These are phyloP conservation scores for Rhizophagus clarus DNA, from an alignment of 192 early-diverging fungal species.

Conservation along the genomic window DNA sequence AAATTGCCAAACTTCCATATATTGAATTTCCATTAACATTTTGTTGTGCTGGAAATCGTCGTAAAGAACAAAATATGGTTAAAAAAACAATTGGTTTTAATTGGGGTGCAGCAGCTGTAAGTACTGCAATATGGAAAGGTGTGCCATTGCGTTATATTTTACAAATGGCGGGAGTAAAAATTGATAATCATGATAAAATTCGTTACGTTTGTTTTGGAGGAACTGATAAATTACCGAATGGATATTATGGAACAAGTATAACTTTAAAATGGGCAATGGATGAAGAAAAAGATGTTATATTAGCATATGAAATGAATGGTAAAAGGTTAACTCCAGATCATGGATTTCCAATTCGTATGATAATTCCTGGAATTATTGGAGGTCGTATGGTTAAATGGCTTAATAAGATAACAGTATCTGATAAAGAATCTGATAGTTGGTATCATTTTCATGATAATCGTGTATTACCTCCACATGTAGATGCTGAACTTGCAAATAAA, in stretches of 20 bases:
- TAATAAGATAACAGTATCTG: slow-evolving; percentile 56
- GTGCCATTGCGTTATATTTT: slow-evolving; percentile 58
- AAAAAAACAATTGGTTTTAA: slow-evolving; percentile 64
- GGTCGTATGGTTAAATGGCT: slow-evolving; percentile 90
- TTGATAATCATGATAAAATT: slow-evolving; percentile 23
- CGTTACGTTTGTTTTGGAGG: slow-evolving; percentile 62
- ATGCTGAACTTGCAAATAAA: slow-evolving; percentile 49
- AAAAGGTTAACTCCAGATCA: slow-evolving; percentile 74
- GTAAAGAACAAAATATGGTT: slow-evolving; percentile 71
- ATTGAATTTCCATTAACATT: slow-evolving; percentile 59
- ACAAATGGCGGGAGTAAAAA: slow-evolving; percentile 36
- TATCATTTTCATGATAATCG: slow-evolving; percentile 87
- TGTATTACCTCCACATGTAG: slow-evolving; percentile 76
- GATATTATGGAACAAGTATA: slow-evolving; percentile 77
- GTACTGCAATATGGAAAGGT: slow-evolving; percentile 63
- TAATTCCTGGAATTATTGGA: slow-evolving; percentile 88
- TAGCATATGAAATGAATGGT: slow-evolving; percentile 85
- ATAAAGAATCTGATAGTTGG: slow-evolving; percentile 59
- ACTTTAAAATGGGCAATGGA: slow-evolving; percentile 67
- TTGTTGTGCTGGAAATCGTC: slow-evolving; percentile 66
- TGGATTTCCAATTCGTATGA: slow-evolving; percentile 83
- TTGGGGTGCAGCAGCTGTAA: slow-evolving; percentile 61
- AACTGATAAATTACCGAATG: slow-evolving; percentile 61
- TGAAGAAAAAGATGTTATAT: slow-evolving; percentile 66
- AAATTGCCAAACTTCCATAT: slow-evolving; percentile 46